phyloP scores from a whole-genome alignment of 164 flowering plant species.

The Stephania yunnanensis region DNA sequence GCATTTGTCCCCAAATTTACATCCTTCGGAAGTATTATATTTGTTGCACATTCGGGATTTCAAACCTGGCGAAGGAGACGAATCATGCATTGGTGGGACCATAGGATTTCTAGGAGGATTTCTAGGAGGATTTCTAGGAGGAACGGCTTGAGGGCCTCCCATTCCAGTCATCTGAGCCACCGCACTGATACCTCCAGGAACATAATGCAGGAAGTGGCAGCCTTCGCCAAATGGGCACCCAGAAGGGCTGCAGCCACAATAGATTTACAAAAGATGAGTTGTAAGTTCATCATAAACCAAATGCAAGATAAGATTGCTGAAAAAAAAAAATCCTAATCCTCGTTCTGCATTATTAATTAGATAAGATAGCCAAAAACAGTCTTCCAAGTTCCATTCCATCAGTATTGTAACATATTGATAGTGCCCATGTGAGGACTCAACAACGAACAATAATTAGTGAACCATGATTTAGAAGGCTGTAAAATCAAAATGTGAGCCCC shows the following conservation, averaged over 20 bases:
- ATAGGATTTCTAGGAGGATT: slow-evolving; percentile 37
- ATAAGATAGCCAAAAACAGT: too few species aligned
- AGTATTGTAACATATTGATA: too few species aligned
- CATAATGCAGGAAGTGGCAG: slow-evolving; percentile 81
- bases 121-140: slow-evolving; percentile 35
- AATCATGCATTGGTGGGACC: slow-evolving; percentile 31
- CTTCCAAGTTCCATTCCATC: too few species aligned
- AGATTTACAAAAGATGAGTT: not conserved
- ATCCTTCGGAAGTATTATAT: slow-evolving; percentile 68
- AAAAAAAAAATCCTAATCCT: not conserved
- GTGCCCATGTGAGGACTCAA: too few species aligned
- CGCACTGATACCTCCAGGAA: slow-evolving; percentile 69
- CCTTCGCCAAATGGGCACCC: slow-evolving; percentile 88
- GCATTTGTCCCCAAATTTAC: slow-evolving; percentile 88
- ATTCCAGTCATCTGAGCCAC: slow-evolving; percentile 69
- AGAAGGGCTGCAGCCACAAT: slow-evolving; percentile 44
- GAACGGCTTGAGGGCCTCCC: slow-evolving; percentile 25
- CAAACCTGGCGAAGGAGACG: slow-evolving; percentile 26
- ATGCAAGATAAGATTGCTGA: not conserved
- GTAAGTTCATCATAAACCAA: not conserved
- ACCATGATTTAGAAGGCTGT: too few species aligned
- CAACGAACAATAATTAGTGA: too few species aligned
- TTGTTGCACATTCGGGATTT: slow-evolving; percentile 74
- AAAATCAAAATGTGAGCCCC: too few species aligned
- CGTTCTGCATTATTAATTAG: not conserved